phyloP scores from a whole-genome alignment of 208 protist genomes.

The Acanthamoeba triangularis region DNA sequence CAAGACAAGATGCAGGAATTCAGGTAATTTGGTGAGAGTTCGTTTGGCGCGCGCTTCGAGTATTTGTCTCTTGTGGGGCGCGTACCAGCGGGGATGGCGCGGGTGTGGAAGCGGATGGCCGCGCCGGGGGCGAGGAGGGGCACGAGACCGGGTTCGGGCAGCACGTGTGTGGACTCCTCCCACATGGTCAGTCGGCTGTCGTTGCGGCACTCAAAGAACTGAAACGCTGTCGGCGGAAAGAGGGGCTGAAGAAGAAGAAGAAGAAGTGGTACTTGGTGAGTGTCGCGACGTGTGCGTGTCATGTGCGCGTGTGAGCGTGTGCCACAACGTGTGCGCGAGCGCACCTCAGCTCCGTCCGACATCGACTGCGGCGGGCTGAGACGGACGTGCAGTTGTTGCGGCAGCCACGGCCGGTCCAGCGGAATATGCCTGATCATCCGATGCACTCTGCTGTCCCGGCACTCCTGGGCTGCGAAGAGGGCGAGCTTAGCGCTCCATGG shows the following conservation, averaged over 20 bases:
- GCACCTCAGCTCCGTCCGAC: background rate
- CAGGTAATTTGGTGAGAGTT: background rate
- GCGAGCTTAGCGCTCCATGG: background rate
- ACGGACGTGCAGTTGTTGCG: background rate
- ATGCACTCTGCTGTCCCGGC: background rate
- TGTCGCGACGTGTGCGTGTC: background rate
- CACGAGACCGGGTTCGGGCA: background rate
- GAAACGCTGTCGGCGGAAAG: background rate
- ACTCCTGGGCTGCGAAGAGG: background rate
- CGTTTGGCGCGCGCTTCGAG: background rate
- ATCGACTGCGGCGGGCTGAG: background rate
- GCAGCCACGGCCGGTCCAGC: background rate
- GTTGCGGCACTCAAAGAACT: constrained; percentile 4
- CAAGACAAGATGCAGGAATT: background rate
- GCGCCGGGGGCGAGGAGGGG: background rate
- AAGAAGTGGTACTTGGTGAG: background rate
- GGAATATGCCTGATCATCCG: background rate
- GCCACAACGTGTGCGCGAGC: background rate
- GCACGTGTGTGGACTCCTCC: background rate
- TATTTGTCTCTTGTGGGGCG: background rate
- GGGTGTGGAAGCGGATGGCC: background rate
- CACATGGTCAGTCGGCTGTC: background rate
- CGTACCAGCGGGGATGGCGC: background rate
- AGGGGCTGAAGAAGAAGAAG: background rate
- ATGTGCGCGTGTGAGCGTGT: background rate